Evolutionary conservation across 768 basidiomycete genomes (phyloP).

Genomic region (Suillus occidentalis): DNA sequence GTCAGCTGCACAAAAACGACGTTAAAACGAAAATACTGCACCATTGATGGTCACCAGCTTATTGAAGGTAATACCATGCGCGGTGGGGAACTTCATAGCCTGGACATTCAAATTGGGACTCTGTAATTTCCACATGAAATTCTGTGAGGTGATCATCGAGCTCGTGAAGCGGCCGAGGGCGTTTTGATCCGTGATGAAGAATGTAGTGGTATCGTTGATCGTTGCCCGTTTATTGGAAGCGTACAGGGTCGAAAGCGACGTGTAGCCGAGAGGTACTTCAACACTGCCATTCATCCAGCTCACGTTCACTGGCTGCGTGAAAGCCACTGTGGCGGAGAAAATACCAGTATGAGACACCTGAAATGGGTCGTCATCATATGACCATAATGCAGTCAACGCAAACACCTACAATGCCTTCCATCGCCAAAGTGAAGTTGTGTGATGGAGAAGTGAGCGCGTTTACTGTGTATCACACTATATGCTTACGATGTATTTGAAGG

Average conservation of each 20-base stretch:
- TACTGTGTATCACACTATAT: no score
- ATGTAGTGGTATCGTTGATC: conserved; percentile 60
- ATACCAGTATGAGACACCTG: conserved; percentile 69
- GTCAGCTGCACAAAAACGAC: conserved; percentile 3
- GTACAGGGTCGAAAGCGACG: conserved; percentile 47
- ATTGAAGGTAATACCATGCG: conserved; percentile 64
- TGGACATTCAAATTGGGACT: conserved; percentile 60
- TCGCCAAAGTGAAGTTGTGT: conserved; percentile 48
- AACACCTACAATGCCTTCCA: conserved; percentile 53
- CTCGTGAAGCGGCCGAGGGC: conserved; percentile 64
- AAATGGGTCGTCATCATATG: conserved; percentile 4
- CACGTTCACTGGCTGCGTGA: conserved; percentile 56
- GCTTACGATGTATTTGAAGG: conserved; percentile 60
- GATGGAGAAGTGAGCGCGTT: conserved; percentile 7
- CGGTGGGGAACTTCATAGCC: conserved; percentile 65
- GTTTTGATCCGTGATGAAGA: conserved; percentile 53
- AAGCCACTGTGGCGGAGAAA: conserved; percentile 61
- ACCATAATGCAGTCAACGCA: not conserved
- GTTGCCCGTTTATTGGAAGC: conserved; percentile 56
- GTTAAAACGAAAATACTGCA: conserved; percentile 16
- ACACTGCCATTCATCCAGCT: conserved; percentile 53
- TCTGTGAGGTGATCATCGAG: conserved; percentile 62
- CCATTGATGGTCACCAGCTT: conserved; percentile 62
- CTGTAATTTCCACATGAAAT: conserved; percentile 66
- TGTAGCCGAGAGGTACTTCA: conserved; percentile 54